Base-by-base conservation (phyloP, 129 eudicot species). In the Escallonia herrerae region DNA sequence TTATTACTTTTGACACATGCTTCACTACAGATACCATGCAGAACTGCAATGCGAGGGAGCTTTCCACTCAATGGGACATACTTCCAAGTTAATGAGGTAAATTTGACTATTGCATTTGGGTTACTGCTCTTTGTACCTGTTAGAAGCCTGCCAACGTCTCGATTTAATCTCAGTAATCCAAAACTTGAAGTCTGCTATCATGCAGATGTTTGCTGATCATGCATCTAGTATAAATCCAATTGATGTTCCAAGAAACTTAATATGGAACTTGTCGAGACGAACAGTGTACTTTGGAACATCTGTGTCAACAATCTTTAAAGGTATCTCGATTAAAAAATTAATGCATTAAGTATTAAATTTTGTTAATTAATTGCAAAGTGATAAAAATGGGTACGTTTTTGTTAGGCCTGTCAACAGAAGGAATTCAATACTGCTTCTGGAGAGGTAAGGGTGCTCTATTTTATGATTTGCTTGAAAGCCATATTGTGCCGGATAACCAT, bases 31-130 rank as follows among this genome's bases (percentile, higher is more conserved):
- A 86, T 94, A 73, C 99, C 99, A 73, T 89, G 95, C 66, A 72
- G 96, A 79, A 94, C 99, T 63, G 99, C 99, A 50, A 94, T 74
- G 79, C 84, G 95, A 77, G 99, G 99, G 60, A 89, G 96, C 73
- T 94, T 94, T 78, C 99, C 99, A 15, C 84, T 94, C 12, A 94
- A 94, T 67, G 99, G 99, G 57, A 94, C 97, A 15, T 94, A 94
- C 69, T 94, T 94, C 68, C 96, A 94, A 79, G 95, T 94, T 68
- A 94, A 94, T 49, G 99, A 94, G 99, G 99, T 89, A 81, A 62
- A 8, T 60, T 39, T 9, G 41, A 51, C 45, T 52, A 58, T 55
- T 7, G 40, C 42, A 12, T 42, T 37, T 43, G 40, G n/a, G 68
- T 43, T 41, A 33, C 56, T 22, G 9, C 43, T 40, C 66, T 56